Evolutionary conservation across 768 basidiomycete species (phyloP).

Genomic region (Kwoniella sp.): DNA sequence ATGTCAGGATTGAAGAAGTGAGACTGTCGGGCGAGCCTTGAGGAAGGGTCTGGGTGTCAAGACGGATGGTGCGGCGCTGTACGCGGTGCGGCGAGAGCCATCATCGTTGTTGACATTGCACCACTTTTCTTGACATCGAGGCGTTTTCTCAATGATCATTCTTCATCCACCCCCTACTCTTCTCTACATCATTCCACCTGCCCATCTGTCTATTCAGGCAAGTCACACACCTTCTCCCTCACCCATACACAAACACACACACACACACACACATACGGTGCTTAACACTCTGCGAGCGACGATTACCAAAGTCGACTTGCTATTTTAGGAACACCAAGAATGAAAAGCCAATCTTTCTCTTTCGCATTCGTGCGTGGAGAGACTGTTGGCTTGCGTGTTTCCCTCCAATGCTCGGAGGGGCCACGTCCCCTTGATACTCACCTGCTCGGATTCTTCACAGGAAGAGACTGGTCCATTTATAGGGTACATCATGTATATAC

Average conservation of each 20-base stretch:
- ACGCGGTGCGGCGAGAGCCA: too few species aligned
- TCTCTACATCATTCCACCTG: neutral
- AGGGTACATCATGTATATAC: constrained; percentile 33
- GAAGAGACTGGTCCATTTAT: constrained; percentile 51
- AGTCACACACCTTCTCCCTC: too few species aligned
- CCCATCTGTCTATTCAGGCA: too few species aligned
- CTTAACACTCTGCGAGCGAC: constrained; percentile 82
- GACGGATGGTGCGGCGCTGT: neutral
- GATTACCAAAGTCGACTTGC: constrained; percentile 75
- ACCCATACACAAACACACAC: too few species aligned
- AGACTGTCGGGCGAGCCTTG: constrained; percentile 3
- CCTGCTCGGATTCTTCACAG: constrained; percentile 41
- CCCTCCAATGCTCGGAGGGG: constrained; percentile 39
- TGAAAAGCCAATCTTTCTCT: constrained; percentile 48
- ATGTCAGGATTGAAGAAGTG: neutral
- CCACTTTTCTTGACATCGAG: constrained; percentile 8
- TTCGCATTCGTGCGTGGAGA: too few species aligned
- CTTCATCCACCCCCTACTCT: constrained; percentile 10
- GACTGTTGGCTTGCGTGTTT: constrained; percentile 1
- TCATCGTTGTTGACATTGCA: too few species aligned
- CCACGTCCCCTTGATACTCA: constrained; percentile 54
- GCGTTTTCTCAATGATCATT: neutral
- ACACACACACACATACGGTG: too few species aligned
- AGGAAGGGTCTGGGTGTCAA: constrained; percentile 14
- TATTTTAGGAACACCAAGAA: constrained; percentile 95